Base-by-base conservation (phyloP, 2,329 filamentous ascomycete species). In the Fusarium domesticum region DNA sequence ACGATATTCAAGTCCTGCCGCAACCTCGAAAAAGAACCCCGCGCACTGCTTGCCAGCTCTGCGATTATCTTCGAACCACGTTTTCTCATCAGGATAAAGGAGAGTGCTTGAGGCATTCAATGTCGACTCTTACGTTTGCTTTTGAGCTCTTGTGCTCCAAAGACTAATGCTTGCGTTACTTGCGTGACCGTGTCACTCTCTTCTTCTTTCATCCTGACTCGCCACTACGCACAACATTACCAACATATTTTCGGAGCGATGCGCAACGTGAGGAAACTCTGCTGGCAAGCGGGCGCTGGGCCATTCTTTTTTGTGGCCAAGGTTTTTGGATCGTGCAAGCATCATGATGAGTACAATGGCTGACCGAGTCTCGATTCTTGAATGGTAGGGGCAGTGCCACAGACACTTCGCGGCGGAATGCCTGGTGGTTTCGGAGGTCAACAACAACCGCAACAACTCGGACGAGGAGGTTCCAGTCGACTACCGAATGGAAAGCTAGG, bases 401-500 rank as follows among this genome's bases (percentile, higher is more conserved):
- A 82, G 68, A 72, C 78, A 60, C 64, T 84, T 58, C 77, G 81
- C 57, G 20, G 20, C 20, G 78, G 79, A 58, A 75, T 84, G 68
- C 80, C 80, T 42, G 74, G 73, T 58, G 77, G 76, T 51, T 84
- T 83, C 63, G 74, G 73, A 54, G 71, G 71, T 57, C 79, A 81
- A 57, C 80, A 79, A 64, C 78, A 80, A 64, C 73, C 73, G 45
- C 80, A 81, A 51, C 69, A 69, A 50, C 61, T 54, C 54, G 76
- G 70, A 43, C 74, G 81, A 61, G 70, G 71, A 51, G 75, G 76
- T 33, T 74, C 80, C 42, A 78, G 65, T 64, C 75, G 81, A 61
- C 71, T 85, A 75, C 80, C 80, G 45, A 83, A 81, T 57, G 80
- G 80, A 43, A 85, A 85, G 66, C 67, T 83, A 73, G 77, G 81